These are phyloP conservation scores for Pneumocystis sp. DNA, from an alignment of 1,139 yeast genomes.

Conservation along the genomic window DNA sequence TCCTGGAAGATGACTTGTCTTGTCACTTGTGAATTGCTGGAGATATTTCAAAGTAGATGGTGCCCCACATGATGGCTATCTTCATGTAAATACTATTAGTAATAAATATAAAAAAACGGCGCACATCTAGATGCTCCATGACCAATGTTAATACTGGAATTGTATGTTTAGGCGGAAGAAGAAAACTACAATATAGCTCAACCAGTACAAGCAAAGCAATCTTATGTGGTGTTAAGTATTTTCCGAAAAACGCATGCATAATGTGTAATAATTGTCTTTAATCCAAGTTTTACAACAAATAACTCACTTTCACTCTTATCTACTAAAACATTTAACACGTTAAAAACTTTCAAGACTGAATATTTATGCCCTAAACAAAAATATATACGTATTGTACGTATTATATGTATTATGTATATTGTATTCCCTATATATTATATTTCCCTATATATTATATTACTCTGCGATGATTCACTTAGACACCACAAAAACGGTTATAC, in stretches of 20 bases:
- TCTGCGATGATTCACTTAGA: too few relatives aligned
- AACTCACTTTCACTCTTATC: too few relatives aligned
- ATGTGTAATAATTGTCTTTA: background rate
- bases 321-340: too few relatives aligned
- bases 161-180: constrained; percentile 1
- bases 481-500: too few relatives aligned
- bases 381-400: too few relatives aligned
- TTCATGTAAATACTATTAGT: background rate
- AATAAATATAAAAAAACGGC: background rate
- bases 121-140: background rate
- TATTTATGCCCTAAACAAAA: too few relatives aligned
- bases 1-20: background rate
- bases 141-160: background rate
- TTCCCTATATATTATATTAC: too few relatives aligned
- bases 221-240: background rate
- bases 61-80: background rate
- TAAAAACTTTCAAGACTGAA: too few relatives aligned
- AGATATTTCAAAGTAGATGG: background rate
- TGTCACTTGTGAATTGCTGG: background rate
- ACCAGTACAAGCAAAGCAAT: background rate
- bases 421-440: too few relatives aligned
- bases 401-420: too few relatives aligned
- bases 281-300: background rate
- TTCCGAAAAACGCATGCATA: background rate
- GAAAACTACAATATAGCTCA: background rate